A percentile compares a stretch with the other conserved stretches of the same genome.
These are phyloP conservation scores for Mrakia frigida DNA, from an alignment of 768 basidiomycete genomes.

Conservation along the genomic window DNA sequence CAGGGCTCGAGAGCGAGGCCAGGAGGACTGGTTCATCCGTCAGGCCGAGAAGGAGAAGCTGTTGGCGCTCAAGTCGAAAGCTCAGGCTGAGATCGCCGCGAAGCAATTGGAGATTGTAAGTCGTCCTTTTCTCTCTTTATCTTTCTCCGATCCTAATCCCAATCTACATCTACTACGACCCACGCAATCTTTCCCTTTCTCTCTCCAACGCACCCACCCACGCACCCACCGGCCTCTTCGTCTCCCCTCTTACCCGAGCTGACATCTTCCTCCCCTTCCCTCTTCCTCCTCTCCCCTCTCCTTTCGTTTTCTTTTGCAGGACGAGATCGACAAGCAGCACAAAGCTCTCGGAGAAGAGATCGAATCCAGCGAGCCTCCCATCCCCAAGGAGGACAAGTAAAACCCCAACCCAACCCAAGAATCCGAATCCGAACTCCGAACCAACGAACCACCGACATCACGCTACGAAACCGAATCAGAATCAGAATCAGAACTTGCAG, in stretches of 20 bases:
- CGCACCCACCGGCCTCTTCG: not conserved
- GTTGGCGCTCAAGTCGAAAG: not conserved
- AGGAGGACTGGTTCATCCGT: slow-evolving; percentile 13
- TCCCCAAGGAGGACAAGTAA: not conserved
- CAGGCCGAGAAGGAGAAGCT: slow-evolving; percentile 13
- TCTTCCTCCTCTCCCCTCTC: not conserved
- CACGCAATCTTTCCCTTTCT: too few species aligned
- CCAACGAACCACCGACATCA: not conserved
- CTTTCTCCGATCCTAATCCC: not conserved
- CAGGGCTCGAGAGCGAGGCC: not conserved
- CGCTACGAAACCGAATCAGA: too few species aligned
- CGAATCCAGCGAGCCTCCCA: not conserved
- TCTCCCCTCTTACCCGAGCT: not conserved
- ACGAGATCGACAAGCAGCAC: slow-evolving; percentile 7
- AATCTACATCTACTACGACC: not conserved
- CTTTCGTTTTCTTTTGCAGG: not conserved
- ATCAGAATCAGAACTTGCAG: too few species aligned
- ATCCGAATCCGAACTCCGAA: not conserved
- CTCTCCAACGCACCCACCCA: not conserved
- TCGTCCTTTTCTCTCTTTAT: not conserved
- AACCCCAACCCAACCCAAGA: not conserved
- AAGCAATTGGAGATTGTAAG: not conserved
- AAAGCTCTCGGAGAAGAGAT: not conserved
- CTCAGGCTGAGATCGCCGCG: not conserved
- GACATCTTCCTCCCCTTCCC: not conserved